These are phyloP conservation scores for Reutealis trisperma DNA, from an alignment of 345 rosid species.

Conservation along the genomic window DNA sequence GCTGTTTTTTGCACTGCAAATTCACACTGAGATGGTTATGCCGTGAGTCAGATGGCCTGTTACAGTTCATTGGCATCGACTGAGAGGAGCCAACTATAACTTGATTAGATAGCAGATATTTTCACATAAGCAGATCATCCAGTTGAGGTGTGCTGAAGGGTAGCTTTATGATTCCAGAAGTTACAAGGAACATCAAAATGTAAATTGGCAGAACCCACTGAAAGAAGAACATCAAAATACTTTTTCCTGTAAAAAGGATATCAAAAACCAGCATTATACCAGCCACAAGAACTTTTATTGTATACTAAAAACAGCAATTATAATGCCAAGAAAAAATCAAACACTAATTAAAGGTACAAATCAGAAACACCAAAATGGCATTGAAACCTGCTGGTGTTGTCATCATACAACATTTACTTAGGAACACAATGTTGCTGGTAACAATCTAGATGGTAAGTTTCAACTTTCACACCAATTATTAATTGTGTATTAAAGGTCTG, in stretches of 20 bases:
- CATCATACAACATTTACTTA: background rate
- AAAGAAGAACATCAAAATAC: slow-evolving; percentile 42
- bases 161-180: slow-evolving; percentile 58
- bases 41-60: slow-evolving; percentile 7
- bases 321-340: background rate
- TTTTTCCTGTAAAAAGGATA: slow-evolving; percentile 52
- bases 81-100: background rate
- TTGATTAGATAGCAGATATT: background rate
- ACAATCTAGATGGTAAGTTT: background rate
- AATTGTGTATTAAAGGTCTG: too few species aligned
- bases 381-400: background rate
- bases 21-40: background rate
- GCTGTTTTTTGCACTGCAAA: background rate
- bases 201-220: slow-evolving; percentile 69
- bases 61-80: background rate
- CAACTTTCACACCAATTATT: background rate
- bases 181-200: slow-evolving; percentile 57
- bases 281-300: background rate
- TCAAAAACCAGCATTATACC: background rate
- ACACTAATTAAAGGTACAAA: background rate
- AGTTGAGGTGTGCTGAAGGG: slow-evolving; percentile 58
- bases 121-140: slow-evolving; percentile 67
- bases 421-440: background rate
- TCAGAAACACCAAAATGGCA: background rate
- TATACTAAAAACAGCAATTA: background rate